A percentile compares a stretch with the other conserved stretches of the same genome.
phyloP scores from a whole-genome alignment of 2,329 filamentous ascomycete genomes.

The Moelleriella libera region DNA sequence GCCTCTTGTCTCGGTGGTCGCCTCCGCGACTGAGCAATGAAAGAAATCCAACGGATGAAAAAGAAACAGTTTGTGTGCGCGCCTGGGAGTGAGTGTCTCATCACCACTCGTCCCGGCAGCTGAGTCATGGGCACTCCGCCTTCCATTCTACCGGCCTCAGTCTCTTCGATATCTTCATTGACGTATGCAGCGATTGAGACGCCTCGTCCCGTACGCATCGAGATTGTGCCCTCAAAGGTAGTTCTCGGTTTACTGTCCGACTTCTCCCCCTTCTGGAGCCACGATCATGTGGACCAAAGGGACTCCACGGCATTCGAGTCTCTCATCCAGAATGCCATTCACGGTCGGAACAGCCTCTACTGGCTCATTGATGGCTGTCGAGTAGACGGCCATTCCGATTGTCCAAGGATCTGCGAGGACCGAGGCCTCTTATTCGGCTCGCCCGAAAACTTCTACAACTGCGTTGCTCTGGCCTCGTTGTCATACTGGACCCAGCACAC shows the following conservation, averaged over 20 bases:
- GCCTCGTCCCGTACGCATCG: too few relatives aligned
- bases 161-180: too few relatives aligned
- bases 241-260: slow-evolving; percentile 7
- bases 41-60: too few relatives aligned
- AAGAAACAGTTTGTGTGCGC: too few relatives aligned
- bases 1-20: too few relatives aligned
- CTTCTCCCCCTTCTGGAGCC: slow-evolving; percentile 23
- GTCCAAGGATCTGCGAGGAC: slow-evolving; percentile 17
- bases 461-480: slow-evolving; percentile 19
- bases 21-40: too few relatives aligned
- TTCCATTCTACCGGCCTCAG: too few relatives aligned
- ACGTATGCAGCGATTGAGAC: too few relatives aligned
- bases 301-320: slow-evolving; percentile 16
- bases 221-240: too few relatives aligned
- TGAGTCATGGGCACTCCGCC: too few relatives aligned
- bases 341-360: slow-evolving; percentile 16
- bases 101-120: too few relatives aligned
- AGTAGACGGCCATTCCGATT: slow-evolving; percentile 14
- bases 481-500: slow-evolving; percentile 18
- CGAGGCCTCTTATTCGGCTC: slow-evolving; percentile 17
- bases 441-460: slow-evolving; percentile 24
- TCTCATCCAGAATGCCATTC: slow-evolving; percentile 18
- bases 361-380: slow-evolving; percentile 19
- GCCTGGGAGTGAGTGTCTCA: too few relatives aligned
- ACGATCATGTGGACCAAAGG: slow-evolving; percentile 14